Evolutionary conservation across 257 asterid genomes (phyloP), one percentile per base, ranked within the genome.

Genomic region (Henckelia pumila): DNA sequence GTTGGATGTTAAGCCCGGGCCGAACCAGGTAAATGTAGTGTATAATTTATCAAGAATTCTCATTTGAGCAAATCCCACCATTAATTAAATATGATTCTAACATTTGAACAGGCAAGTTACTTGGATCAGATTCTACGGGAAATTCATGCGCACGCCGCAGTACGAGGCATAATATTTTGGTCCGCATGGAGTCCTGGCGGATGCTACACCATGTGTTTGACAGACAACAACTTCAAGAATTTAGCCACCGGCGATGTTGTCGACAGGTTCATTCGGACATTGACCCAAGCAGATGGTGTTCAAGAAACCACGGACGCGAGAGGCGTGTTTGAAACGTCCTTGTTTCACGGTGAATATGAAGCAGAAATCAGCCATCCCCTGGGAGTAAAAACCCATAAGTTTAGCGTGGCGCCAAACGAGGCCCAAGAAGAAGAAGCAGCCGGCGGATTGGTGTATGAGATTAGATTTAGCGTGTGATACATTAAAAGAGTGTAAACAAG

Each of bases 181-280:
- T 47, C 79, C 0, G 86, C 82, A 20, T 77, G 86, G 88, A 69
- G 63, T 49, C 87, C 95, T 0, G n/a, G 53, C 5, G 86, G 84
- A 24, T 88, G 95, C 74, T 82, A 84, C 29, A 22, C 60, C 23
- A 88, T 88, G 96, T 88, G 94, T 66, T 71, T 86, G 66, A 84
- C 88, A 0, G 96, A 88, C 40, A 76, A 73, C 50, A 79, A 81
- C 68, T 88, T 88, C 73, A 70, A 16, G 0, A 86, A 88, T 68
- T 64, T 88, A 9, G 73, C 82, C 0, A 84, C 95, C 0, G 90
- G 90, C 3, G 22, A 82, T 28, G 88, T 79, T 2, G 88, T 88
- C 0, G 95, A 88, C 62, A 79, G 33, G 35, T 49, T 75, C 10
- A 33, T 66, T 2, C 1, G 1, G 1, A 29, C 68, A 50, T 63